phyloP scores from a whole-genome alignment of 2,329 filamentous ascomycete species.

The Hypoxylon sp. region DNA sequence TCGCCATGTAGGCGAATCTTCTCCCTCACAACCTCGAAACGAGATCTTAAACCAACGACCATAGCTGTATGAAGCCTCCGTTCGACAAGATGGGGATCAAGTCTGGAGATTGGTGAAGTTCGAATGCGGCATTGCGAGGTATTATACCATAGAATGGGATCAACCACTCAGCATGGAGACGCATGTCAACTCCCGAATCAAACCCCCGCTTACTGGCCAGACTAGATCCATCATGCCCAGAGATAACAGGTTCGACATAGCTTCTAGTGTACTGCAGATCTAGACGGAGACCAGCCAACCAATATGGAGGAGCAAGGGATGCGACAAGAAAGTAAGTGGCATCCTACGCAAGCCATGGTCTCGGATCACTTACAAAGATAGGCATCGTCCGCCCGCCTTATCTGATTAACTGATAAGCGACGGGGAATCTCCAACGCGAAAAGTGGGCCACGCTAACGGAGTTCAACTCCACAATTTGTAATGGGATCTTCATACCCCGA shows the following conservation, averaged over 20 bases:
- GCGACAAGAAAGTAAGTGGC: conserved; percentile 8
- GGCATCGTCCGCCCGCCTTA: conserved; percentile 14
- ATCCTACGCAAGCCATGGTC: conserved; percentile 11
- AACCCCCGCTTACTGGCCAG: conserved; percentile 1
- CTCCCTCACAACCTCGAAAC: conserved; percentile 50
- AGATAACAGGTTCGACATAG: conserved; percentile 30
- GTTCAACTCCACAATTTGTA: not conserved
- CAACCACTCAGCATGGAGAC: conserved; percentile 15
- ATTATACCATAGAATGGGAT: conserved; percentile 23
- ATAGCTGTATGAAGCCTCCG: conserved; percentile 2
- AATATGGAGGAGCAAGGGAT: conserved; percentile 15
- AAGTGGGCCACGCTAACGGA: conserved; percentile 1
- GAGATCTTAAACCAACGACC: conserved; percentile 36
- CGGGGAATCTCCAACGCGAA: not conserved
- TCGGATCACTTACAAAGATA: conserved; percentile 2
- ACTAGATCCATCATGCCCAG: conserved; percentile 1
- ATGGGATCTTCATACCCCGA: not conserved
- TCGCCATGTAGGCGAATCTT: conserved; percentile 58
- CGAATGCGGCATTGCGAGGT: conserved; percentile 8
- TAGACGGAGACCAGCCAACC: not conserved
- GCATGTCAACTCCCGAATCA: conserved; percentile 13
- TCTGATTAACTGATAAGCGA: conserved; percentile 17
- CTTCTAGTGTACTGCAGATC: conserved; percentile 8
- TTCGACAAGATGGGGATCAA: conserved; percentile 3
- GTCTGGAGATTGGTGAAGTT: not conserved